phyloP scores from a whole-genome alignment of 768 basidiomycete genomes.

The button mushroom (Agaricus bisporus) region DNA sequence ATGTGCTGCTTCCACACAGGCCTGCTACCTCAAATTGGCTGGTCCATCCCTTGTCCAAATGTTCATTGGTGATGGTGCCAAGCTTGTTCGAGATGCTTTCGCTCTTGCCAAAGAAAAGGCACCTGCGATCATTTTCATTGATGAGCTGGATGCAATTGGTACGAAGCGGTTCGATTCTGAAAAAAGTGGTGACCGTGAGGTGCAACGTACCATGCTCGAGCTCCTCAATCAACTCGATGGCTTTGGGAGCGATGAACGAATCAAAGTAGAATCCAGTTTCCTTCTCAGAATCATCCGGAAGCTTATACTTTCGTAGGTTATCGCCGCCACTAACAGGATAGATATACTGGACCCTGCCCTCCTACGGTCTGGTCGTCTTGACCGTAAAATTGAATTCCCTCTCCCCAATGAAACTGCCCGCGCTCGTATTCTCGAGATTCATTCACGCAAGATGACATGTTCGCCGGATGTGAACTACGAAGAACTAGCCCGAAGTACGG shows the following conservation, averaged over 20 bases:
- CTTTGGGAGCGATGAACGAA: constrained; percentile 93
- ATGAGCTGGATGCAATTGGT: constrained; percentile 97
- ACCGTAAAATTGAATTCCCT: constrained; percentile 98
- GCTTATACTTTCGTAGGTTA: constrained; percentile 54
- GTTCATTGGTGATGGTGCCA: constrained; percentile 99
- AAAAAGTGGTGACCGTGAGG: constrained; percentile 98
- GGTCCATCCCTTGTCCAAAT: constrained; percentile 98
- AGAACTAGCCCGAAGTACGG: constrained; percentile 92
- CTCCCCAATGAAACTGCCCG: constrained; percentile 95
- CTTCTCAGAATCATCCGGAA: not conserved
- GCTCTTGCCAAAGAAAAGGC: constrained; percentile 98
- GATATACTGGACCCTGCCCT: constrained; percentile 97
- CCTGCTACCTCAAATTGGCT: constrained; percentile 96
- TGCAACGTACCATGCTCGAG: constrained; percentile 99
- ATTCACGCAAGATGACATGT: constrained; percentile 93
- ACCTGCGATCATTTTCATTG: constrained; percentile 98
- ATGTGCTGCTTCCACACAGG: constrained; percentile 96
- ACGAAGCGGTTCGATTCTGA: constrained; percentile 98
- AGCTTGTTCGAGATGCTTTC: constrained; percentile 97
- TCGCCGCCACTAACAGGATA: constrained; percentile 97
- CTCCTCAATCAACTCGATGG: constrained; percentile 97
- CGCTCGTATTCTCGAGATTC: constrained; percentile 93
- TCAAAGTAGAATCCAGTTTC: constrained; percentile 59
- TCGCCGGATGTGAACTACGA: constrained; percentile 91
- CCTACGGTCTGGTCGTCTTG: constrained; percentile 95